Evolutionary conservation across 202 grass and related monocot species (phyloP), one percentile per base, ranked within the genome.

Genomic region (Elaeis oleifera): DNA sequence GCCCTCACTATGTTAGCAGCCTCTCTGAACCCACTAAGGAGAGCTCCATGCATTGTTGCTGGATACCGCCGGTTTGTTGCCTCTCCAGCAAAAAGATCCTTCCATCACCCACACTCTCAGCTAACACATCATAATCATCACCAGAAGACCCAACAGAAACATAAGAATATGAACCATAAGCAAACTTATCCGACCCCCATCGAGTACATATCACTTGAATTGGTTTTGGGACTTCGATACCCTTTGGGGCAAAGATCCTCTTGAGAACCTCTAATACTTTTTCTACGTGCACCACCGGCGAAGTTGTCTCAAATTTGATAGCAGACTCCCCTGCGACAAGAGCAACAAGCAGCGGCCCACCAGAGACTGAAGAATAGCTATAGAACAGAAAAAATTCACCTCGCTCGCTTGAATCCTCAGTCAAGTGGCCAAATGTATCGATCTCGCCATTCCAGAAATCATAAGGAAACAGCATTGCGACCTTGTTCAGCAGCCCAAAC

Each of bases 121-220:
- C 88, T 71, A 97, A 80, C 77, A 97, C 83, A 65, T 97, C 94
- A 58, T 97, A 97, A 77, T 97, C 94, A 70, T 97, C 94, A 18
- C 94, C 94, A 11, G 88, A 97, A 56, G 88, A 84, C 1, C 94
- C 94, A 61, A 92, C 64, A 61, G 84, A 80, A 59, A 92, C 85
- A 73, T 97, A 89, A 18, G 88, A 92, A 67, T 97, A 97, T 36
- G 94, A 97, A 28, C 88, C 94, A 72, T 89, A 80, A 64, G 88
- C 71, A 66, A 92, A 97, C 59, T 50, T 86, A 63, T 97, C 94
- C 1, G 79, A 84, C 8, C 94, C 92, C 94, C 94, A 97, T 61
- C 82, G 71, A 63, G 94, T 92, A 51, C 94, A 97, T 61, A 97
- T 84, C 60, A 77, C 85, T 73, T 97, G 84, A 50, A 97, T 56